Evolutionary conservation across 805 yeast species (phyloP), one percentile per base, ranked within the genome.

Genomic region (Hyphopichia homilentoma): DNA sequence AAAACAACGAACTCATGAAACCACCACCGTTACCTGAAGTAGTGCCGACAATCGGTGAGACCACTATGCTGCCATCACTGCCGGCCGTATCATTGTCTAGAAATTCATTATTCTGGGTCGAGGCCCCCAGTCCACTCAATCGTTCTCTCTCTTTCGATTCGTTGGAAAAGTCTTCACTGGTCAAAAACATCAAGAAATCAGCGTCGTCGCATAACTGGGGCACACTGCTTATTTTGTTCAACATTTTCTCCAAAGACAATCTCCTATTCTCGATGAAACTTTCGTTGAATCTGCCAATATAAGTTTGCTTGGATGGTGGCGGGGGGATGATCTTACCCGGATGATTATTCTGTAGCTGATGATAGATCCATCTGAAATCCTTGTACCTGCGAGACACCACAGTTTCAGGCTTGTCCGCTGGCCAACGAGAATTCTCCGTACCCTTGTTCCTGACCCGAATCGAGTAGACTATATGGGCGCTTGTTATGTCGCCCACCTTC

Each of bases 221-320:
- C 39, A 74, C 77, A 21, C 58, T 58, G 5, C 84, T 65, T n/a
- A 86, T 81, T 50, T 83, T 84, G 22, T 57, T 61, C 38, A 93
- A 69, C 98, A 93, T 93, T 45, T 71, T 78, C 52, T 90, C 96
- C 50, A 93, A 68, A 4, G 90, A 85, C 16, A 81, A 65, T 36
- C 97, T 69, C 57, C 97, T 75, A 42, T 78, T 78, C 56, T 93
- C 97, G 32, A 93, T 79, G 47, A 93, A 89, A 46, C 81, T 88
- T 44, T 86, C 86, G 47, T 87, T 87, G 59, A 93, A 88, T 40
- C 96, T 73, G 4, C 97, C 97, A 34, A 89, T 81, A 6, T 84
- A 83, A 41, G 94, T 96, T 56, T 93, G 95, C 38, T 85, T 95
- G 0, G 97, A 89, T 4, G 97, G 97, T 1, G 97, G 96, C 2